Evolutionary conservation across 2,329 filamentous ascomycete genomes (phyloP).

Genomic region (Graphiopsis chlorocephala): DNA sequence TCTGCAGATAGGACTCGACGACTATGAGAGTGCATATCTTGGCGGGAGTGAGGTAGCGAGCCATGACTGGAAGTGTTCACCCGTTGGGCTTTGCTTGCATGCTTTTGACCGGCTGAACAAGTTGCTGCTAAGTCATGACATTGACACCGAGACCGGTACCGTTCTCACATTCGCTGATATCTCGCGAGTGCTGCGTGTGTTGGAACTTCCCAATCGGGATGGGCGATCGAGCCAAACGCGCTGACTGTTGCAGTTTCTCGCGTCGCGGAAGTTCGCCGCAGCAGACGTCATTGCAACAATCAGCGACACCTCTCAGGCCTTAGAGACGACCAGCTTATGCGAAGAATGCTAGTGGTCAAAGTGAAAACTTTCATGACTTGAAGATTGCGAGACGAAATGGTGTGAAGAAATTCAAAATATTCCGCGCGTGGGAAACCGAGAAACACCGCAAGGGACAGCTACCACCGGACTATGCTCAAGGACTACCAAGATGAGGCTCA

Average conservation of each 20-base stretch:
- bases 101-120: neutral
- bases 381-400: neutral
- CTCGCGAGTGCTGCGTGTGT: neutral
- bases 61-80: constrained; percentile 51
- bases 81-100: constrained; percentile 19
- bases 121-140: neutral
- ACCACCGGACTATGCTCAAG: neutral
- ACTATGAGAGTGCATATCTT: constrained; percentile 81
- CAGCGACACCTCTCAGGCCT: neutral
- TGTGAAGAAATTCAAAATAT: neutral
- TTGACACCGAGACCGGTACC: neutral
- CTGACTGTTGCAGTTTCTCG: neutral
- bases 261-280: constrained; percentile 8
- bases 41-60: constrained; percentile 81
- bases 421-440: neutral
- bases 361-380: neutral
- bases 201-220: constrained; percentile 2
- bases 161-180: neutral
- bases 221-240: neutral
- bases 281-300: constrained; percentile 7
- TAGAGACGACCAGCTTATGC: neutral
- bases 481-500: constrained; percentile 34
- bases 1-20: constrained; percentile 66
- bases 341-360: neutral
- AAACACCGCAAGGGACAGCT: constrained; percentile 3